phyloP scores from a whole-genome alignment of 2,329 filamentous ascomycete genomes.

The Diaporthe nobilis region DNA sequence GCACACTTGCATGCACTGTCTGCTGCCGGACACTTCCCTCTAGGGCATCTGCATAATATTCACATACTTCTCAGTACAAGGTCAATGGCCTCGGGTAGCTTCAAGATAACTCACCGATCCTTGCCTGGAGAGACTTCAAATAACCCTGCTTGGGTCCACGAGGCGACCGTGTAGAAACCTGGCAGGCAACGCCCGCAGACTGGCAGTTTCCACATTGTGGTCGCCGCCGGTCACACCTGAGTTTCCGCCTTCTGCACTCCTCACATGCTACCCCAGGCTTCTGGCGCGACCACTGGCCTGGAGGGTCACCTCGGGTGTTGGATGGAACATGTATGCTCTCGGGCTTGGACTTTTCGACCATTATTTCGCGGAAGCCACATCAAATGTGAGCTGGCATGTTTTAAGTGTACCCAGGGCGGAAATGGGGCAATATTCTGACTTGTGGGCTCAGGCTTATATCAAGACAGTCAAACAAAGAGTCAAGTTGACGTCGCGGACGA shows the following conservation, averaged over 20 bases:
- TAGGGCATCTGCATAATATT: neutral
- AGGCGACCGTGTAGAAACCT: slow-evolving; percentile 17
- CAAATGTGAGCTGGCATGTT: neutral
- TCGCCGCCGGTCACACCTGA: slow-evolving; percentile 27
- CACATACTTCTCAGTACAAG: neutral
- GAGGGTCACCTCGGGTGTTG: neutral
- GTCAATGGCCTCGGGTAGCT: neutral
- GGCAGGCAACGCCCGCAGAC: neutral
- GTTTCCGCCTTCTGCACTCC: slow-evolving; percentile 33
- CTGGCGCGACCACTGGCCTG: neutral
- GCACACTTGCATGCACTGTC: neutral
- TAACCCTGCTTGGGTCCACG: slow-evolving; percentile 46
- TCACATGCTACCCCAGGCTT: slow-evolving; percentile 24
- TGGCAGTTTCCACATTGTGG: slow-evolving; percentile 12
- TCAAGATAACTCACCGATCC: slow-evolving; percentile 42
- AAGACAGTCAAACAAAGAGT: neutral
- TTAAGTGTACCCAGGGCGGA: neutral
- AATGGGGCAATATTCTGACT: neutral
- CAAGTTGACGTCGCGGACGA: neutral
- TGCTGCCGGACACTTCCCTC: slow-evolving; percentile 22
- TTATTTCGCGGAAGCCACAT: neutral
- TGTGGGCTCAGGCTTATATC: neutral
- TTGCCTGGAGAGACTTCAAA: slow-evolving; percentile 45
- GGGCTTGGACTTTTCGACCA: slow-evolving; percentile 1
- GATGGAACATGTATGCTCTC: neutral